Percentiles rank a stretch among this genome's conserved stretches.
Conservation (phyloP, 2,329 filamentous ascomycete genomes). For the Neophaeococcomyces aloes region DNA sequence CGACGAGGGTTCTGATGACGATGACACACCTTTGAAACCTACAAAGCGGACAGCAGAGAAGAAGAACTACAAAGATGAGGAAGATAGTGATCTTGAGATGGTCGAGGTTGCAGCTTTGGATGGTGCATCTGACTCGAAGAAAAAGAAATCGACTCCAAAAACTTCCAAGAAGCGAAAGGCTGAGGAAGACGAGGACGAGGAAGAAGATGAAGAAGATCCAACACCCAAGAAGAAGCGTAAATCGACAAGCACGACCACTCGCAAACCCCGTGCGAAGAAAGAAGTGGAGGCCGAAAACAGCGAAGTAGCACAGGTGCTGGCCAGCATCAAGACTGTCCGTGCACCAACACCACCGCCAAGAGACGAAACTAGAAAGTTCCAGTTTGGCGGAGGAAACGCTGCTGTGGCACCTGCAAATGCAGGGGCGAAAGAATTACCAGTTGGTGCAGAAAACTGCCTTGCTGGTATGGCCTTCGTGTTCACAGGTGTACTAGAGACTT, state of each 20-base stretch:
- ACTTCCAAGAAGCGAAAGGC: conserved; percentile 34
- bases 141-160: conserved; percentile 46
- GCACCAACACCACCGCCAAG: conserved; percentile 73
- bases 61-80: conserved; percentile 26
- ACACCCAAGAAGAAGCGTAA: conserved; percentile 40
- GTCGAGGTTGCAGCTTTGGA: conserved; percentile 17
- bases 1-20: conserved; percentile 47
- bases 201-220: conserved; percentile 39
- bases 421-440: conserved; percentile 61
- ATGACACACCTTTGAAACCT: conserved; percentile 36
- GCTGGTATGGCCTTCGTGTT: conserved; percentile 89
- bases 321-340: conserved; percentile 72
- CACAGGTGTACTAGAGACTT: conserved; percentile 70
- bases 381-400: conserved; percentile 39
- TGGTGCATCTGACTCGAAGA: conserved; percentile 38
- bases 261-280: conserved; percentile 55
- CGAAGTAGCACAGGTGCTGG: conserved; percentile 70
- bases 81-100: conserved; percentile 21
- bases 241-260: conserved; percentile 30
- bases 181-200: conserved; percentile 18
- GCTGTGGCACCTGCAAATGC: conserved; percentile 52
- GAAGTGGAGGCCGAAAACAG: conserved; percentile 56
- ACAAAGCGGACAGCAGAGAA: conserved; percentile 7
- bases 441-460: conserved; percentile 79
- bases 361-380: conserved; percentile 58